A percentile compares a stretch with the other conserved stretches of the same genome.
phyloP scores from a whole-genome alignment of 768 basidiomycete species.

The Boletellus emodensis region DNA sequence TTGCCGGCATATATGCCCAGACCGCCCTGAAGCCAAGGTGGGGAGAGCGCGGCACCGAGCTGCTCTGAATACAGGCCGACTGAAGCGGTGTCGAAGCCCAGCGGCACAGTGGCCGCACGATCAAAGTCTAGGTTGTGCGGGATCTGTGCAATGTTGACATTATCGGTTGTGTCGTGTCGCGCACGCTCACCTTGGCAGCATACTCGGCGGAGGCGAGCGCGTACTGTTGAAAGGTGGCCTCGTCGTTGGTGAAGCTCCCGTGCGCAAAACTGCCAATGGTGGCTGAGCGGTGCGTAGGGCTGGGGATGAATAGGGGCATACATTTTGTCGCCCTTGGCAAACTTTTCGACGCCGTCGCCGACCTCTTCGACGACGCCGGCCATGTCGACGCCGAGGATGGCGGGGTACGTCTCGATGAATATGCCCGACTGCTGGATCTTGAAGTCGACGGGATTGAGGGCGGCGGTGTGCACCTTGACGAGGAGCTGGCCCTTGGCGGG shows the following conservation, averaged over 20 bases:
- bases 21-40: slow-evolving; percentile 33
- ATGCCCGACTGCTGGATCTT: slow-evolving; percentile 31
- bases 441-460: slow-evolving; percentile 47
- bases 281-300: neutral
- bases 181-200: slow-evolving; percentile 33
- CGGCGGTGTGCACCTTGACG: slow-evolving; percentile 36
- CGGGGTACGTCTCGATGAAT: slow-evolving; percentile 34
- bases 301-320: slow-evolving; percentile 17
- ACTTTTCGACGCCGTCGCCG: slow-evolving; percentile 34
- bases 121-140: slow-evolving; percentile 43
- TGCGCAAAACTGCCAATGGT: slow-evolving; percentile 15
- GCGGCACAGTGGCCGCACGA: slow-evolving; percentile 44
- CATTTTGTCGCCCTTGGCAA: slow-evolving; percentile 41
- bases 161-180: neutral
- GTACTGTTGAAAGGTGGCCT: slow-evolving; percentile 40
- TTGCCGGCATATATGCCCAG: slow-evolving; percentile 36
- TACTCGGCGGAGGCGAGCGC: slow-evolving; percentile 30
- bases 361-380: slow-evolving; percentile 38
- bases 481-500: slow-evolving; percentile 40
- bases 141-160: slow-evolving; percentile 31
- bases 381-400: slow-evolving; percentile 33
- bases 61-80: slow-evolving; percentile 41
- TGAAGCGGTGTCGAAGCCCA: slow-evolving; percentile 44
- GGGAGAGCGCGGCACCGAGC: slow-evolving; percentile 37
- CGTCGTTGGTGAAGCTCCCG: slow-evolving; percentile 31